A percentile compares a stretch with the other conserved stretches of the same genome.
phyloP scores from a whole-genome alignment of 2,329 filamentous ascomycete genomes.

The Geoglossum cookeanum region DNA sequence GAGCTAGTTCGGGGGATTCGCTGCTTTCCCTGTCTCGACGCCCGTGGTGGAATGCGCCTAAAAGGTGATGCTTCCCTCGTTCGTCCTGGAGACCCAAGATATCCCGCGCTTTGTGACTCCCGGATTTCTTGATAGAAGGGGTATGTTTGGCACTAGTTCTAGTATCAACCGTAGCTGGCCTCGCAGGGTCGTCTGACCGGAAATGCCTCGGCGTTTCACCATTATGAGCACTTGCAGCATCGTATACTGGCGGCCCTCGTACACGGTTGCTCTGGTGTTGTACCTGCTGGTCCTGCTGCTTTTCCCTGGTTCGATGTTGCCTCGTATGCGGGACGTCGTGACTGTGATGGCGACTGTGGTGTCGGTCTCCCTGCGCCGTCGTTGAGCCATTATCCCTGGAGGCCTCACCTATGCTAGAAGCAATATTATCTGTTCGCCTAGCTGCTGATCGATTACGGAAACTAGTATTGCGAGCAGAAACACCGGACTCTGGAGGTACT shows the following conservation, averaged over 20 bases:
- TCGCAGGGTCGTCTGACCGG: conserved; percentile 24
- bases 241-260: not conserved
- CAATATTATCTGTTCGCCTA: not conserved
- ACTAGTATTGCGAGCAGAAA: not conserved
- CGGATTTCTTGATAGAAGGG: not conserved
- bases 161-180: not conserved
- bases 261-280: not conserved
- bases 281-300: conserved; percentile 12
- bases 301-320: conserved; percentile 7
- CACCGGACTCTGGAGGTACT: not conserved
- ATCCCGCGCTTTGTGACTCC: not conserved
- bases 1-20: not conserved
- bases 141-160: not conserved
- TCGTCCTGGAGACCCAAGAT: conserved; percentile 5
- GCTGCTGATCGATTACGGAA: not conserved
- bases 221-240: not conserved
- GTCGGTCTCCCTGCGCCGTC: not conserved
- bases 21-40: conserved; percentile 8
- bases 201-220: not conserved
- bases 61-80: conserved; percentile 12
- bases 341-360: not conserved
- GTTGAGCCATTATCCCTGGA: not conserved
- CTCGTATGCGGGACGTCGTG: conserved; percentile 13
- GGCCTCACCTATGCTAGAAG: not conserved
- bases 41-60: conserved; percentile 13